phyloP scores from a whole-genome alignment of 352 stramenopile genomes.

The Nothophytophthora sp. region DNA sequence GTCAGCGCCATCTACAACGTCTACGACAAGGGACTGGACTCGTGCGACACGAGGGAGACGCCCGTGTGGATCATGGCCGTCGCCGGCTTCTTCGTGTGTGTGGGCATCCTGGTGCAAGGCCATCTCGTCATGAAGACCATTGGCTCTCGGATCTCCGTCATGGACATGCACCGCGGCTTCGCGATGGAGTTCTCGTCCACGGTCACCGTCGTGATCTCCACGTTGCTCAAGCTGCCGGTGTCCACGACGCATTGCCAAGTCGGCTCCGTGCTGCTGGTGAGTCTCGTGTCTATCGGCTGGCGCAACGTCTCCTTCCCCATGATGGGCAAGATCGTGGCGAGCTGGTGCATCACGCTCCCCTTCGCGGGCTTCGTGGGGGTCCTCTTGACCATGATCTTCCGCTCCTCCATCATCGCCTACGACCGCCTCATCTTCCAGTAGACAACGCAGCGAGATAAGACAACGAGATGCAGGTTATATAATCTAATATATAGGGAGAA shows the following conservation, averaged over 20 bases:
- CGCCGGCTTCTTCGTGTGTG: slow-evolving; percentile 45
- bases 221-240: slow-evolving; percentile 41
- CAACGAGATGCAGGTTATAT: too few species aligned
- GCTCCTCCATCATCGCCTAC: slow-evolving; percentile 6
- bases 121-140: slow-evolving; percentile 76
- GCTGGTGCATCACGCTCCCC: slow-evolving; percentile 29
- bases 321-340: slow-evolving; percentile 9
- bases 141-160: slow-evolving; percentile 40
- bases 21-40: slow-evolving; percentile 37
- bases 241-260: slow-evolving; percentile 72
- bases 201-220: slow-evolving; percentile 55
- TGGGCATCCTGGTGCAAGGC: slow-evolving; percentile 50
- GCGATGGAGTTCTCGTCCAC: slow-evolving; percentile 69
- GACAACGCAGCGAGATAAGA: too few species aligned
- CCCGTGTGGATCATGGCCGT: slow-evolving; percentile 65
- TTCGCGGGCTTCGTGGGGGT: slow-evolving; percentile 10
- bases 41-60: slow-evolving; percentile 10
- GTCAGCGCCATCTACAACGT: slow-evolving; percentile 57
- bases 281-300: slow-evolving; percentile 20
- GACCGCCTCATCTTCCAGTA: too few species aligned
- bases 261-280: slow-evolving; percentile 46
- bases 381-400: slow-evolving; percentile 13
- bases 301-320: slow-evolving; percentile 25
- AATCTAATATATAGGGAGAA: too few species aligned
- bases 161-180: slow-evolving; percentile 66